A percentile compares a stretch with the other conserved stretches of the same genome.
phyloP scores from a whole-genome alignment of 1,284 basidiomycete genomes.

The Cutaneotrichosporon curvatum region DNA sequence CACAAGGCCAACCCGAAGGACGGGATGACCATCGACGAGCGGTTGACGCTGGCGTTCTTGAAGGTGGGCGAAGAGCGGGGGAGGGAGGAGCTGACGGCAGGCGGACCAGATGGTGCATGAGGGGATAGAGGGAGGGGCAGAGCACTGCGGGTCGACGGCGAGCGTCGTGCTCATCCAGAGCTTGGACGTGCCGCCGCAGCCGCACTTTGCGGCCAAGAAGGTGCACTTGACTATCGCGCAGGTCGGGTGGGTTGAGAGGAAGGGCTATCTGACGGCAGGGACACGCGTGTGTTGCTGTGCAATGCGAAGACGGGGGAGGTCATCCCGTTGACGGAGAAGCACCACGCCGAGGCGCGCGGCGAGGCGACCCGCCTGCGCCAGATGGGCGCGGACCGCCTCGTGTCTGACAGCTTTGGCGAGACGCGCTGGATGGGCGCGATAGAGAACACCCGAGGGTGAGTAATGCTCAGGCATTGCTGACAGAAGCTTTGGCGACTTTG shows the following conservation, averaged over 20 bases:
- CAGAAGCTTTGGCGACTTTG: constrained; percentile 75
- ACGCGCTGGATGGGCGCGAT: constrained; percentile 93
- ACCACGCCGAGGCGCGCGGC: constrained; percentile 82
- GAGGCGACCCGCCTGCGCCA: constrained; percentile 78
- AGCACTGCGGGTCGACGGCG: constrained; percentile 69
- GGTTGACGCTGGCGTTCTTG: constrained; percentile 76
- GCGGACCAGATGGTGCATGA: constrained; percentile 57
- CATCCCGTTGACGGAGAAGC: constrained; percentile 75
- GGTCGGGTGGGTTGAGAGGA: constrained; percentile 58
- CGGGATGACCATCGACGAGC: constrained; percentile 68
- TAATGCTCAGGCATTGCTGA: constrained; percentile 5
- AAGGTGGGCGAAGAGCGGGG: constrained; percentile 52
- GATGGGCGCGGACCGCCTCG: constrained; percentile 66
- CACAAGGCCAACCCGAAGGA: constrained; percentile 23
- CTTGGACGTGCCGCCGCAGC: constrained; percentile 62
- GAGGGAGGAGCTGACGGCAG: constrained; percentile 20
- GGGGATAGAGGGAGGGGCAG: constrained; percentile 52
- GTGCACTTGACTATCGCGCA: constrained; percentile 82
- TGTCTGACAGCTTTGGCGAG: constrained; percentile 94
- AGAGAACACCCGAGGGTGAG: constrained; percentile 81
- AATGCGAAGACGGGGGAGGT: constrained; percentile 64
- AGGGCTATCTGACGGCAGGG: constrained; percentile 52
- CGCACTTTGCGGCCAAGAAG: constrained; percentile 68
- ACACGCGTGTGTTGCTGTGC: constrained; percentile 81
- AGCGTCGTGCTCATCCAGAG: constrained; percentile 84